Evolutionary conservation across 306 rosid species (phyloP).

Genomic region (Pterocarpus macrocarpus): DNA sequence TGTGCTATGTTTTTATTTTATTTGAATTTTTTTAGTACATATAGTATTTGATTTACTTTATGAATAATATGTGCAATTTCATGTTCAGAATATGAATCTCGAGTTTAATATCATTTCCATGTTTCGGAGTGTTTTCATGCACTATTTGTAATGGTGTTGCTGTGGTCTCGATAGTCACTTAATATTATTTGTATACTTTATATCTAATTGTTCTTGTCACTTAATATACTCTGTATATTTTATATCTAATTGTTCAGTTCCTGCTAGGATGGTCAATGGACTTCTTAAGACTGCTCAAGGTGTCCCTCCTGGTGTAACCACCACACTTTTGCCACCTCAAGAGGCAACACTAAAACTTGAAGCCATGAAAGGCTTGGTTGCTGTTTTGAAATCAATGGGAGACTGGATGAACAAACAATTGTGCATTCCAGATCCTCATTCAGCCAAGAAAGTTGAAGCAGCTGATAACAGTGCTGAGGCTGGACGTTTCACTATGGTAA

Average conservation of each 20-base stretch:
- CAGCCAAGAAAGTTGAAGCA: conserved; percentile 70
- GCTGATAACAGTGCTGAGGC: conserved; percentile 62
- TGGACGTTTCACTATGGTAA: conserved; percentile 63
- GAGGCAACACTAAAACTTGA: conserved; percentile 90
- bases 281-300: conserved; percentile 99
- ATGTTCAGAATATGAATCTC: conserved; percentile 37
- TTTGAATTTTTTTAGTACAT: conserved; percentile 22
- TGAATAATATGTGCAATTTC: conserved; percentile 26
- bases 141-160: conserved; percentile 9
- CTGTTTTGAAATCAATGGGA: conserved; percentile 85
- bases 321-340: conserved; percentile 93
- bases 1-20: conserved; percentile 50
- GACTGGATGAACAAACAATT: conserved; percentile 96
- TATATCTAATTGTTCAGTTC: conserved; percentile 39
- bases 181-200: conserved; percentile 28
- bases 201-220: conserved; percentile 34
- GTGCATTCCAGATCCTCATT: conserved; percentile 87
- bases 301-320: conserved; percentile 90
- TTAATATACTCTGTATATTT: conserved; percentile 35
- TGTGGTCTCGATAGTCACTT: conserved; percentile 43
- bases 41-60: conserved; percentile 36
- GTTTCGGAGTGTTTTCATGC: conserved; percentile 20
- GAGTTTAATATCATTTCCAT: conserved; percentile 32
- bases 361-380: conserved; percentile 94
- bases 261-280: conserved; percentile 97